These are phyloP conservation scores for Saprolegnia parasitica DNA, from an alignment of 352 stramenopile genomes.

Conservation along the genomic window DNA sequence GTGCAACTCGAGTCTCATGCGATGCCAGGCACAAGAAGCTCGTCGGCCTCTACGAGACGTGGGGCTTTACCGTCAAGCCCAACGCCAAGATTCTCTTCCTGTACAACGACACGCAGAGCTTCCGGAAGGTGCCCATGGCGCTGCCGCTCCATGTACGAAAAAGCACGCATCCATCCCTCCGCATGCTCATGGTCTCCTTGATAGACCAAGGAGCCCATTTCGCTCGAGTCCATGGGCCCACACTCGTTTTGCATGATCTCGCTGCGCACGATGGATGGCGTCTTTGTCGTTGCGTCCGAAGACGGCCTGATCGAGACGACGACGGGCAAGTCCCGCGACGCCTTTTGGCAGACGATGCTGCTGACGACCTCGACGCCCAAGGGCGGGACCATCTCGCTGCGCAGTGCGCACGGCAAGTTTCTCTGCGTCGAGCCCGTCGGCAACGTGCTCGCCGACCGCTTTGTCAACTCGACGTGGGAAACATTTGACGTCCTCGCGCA, in stretches of 20 bases:
- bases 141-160: slow-evolving; percentile 39
- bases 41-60: slow-evolving; percentile 63
- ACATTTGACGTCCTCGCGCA: slow-evolving; percentile 80
- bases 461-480: slow-evolving; percentile 79
- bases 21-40: slow-evolving; percentile 42
- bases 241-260: slow-evolving; percentile 78
- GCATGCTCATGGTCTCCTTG: neutral
- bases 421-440: slow-evolving; percentile 74
- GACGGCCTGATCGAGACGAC: slow-evolving; percentile 53
- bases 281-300: slow-evolving; percentile 61
- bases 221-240: slow-evolving; percentile 39
- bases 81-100: slow-evolving; percentile 71
- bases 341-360: slow-evolving; percentile 71
- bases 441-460: slow-evolving; percentile 62
- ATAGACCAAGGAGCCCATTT: slow-evolving; percentile 37
- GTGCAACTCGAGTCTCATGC: neutral
- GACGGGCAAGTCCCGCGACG: slow-evolving; percentile 33
- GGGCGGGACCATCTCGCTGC: slow-evolving; percentile 46
- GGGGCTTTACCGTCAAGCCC: slow-evolving; percentile 53
- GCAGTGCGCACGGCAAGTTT: slow-evolving; percentile 77
- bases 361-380: slow-evolving; percentile 37
- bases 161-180: neutral
- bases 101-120: slow-evolving; percentile 80
- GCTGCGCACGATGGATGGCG: slow-evolving; percentile 55
- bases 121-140: slow-evolving; percentile 80